Base-by-base conservation (phyloP, 129 eudicot species). In the Centrapalus pauciflorus region DNA sequence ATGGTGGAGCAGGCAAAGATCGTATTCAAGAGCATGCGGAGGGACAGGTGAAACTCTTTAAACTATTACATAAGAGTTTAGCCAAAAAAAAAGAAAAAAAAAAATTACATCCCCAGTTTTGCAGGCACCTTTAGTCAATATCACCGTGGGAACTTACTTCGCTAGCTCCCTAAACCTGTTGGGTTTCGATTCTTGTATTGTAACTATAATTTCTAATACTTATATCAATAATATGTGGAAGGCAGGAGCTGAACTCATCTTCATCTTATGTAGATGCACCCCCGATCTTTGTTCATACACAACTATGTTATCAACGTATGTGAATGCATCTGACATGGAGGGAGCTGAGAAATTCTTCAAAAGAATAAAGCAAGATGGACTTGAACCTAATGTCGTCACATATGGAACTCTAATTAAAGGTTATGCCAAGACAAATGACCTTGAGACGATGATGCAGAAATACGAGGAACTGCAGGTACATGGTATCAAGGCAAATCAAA, bases 21-120 rank as follows among this genome's bases (percentile, higher is more conserved):
- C 7, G 91, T 93, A 64, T 93, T 93, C 78, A 93, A 93, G 84
- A 81, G 93, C 91, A 93, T 93, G 98, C 83, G 96, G 64, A 82
- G 98, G 48, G 96, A 93, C 84, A 88, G 96, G 98, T 91, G 26
- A 68, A 29, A 34, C 38, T 35, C 38, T 11, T 50, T 33, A 69
- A 33, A 23, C 45, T 19, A 12, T 50, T 32, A 5, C 13, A 30
- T 0, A 46, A 21, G 2, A 32, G 0, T 48, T 4, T 23, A n/a
- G 23, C 54, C 5, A 43, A 23, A n/a, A 3, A 14, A 43, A 14
- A 43, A 43, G 5, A n/a, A n/a, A n/a, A n/a, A n/a, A n/a, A n/a
- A n/a, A n/a, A n/a, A n/a, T n/a, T n/a, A n/a, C n/a, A n/a, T n/a
- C n/a, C n/a, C n/a, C n/a, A n/a, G n/a, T n/a, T n/a, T n/a, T n/a